A percentile compares a stretch with the other conserved stretches of the same genome.
Conservation (phyloP, 2,329 filamentous ascomycete species). For the Sclerotinia subarctica region DNA sequence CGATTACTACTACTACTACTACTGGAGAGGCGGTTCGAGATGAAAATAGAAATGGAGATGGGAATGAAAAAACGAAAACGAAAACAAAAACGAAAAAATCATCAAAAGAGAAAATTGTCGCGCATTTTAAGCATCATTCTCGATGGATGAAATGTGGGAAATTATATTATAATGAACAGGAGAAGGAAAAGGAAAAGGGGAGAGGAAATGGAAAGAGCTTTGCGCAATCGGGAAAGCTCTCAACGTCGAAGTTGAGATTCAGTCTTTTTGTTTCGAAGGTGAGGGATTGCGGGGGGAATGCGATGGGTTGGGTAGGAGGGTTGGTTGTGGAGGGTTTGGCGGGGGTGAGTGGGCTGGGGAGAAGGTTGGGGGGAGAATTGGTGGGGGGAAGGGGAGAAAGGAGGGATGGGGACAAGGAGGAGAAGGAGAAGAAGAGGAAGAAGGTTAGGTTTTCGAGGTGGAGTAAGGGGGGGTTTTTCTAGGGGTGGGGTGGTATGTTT, state of each 20-base stretch:
- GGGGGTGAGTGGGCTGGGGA: background rate
- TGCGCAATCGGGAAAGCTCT: background rate
- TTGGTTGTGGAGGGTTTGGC: background rate
- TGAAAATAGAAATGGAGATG: background rate
- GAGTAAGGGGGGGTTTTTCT: background rate
- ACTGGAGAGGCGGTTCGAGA: background rate
- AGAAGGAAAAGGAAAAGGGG: no score
- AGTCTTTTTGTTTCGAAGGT: background rate
- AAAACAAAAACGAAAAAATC: background rate
- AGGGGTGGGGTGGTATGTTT: background rate
- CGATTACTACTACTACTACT: background rate
- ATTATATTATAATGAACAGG: background rate
- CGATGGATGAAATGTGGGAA: background rate
- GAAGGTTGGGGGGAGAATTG: background rate
- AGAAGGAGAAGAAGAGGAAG: background rate
- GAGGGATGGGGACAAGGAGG: no score
- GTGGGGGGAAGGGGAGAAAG: background rate
- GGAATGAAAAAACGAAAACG: background rate
- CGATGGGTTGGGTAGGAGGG: background rate
- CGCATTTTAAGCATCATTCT: no score
- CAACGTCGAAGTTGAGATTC: background rate
- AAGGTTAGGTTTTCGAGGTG: conserved; percentile 5
- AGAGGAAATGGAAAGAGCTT: no score
- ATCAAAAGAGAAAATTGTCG: no score
- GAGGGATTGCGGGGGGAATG: background rate